These are phyloP conservation scores for Xanthoceras sorbifolium DNA, from an alignment of 345 rosid species.

Conservation along the genomic window DNA sequence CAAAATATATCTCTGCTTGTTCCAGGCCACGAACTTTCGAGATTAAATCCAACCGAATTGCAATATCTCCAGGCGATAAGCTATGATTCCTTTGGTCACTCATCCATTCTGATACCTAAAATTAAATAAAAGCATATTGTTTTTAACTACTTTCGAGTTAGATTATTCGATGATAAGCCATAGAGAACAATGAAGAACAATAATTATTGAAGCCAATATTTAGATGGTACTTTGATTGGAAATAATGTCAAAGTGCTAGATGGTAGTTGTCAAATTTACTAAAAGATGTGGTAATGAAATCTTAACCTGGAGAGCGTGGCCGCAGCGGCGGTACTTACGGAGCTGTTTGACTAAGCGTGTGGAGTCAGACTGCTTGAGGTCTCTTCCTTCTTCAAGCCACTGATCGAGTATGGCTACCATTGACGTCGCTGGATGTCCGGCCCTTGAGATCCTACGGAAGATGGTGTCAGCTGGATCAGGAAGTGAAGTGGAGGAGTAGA, in stretches of 20 bases:
- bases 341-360: constrained; percentile 41
- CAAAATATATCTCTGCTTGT: constrained; percentile 48
- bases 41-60: constrained; percentile 52
- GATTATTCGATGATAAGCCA: no score
- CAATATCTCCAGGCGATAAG: constrained; percentile 42
- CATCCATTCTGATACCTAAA: constrained; percentile 56
- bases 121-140: background rate
- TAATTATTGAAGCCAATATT: no score
- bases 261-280: no score
- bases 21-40: constrained; percentile 47
- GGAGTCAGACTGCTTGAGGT: constrained; percentile 33
- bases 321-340: constrained; percentile 37
- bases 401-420: constrained; percentile 42
- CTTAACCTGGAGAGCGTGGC: constrained; percentile 55
- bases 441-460: constrained; percentile 33
- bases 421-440: constrained; percentile 38
- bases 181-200: no score
- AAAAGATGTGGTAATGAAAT: background rate
- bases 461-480: constrained; percentile 34
- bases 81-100: constrained; percentile 26
- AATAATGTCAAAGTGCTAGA: background rate
- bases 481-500: constrained; percentile 23
- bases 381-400: constrained; percentile 55
- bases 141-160: no score
- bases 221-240: no score